Evolutionary conservation across 2,329 filamentous ascomycete species (phyloP), one percentile per base, ranked within the genome.

Genomic region (Xylariaceae sp.): DNA sequence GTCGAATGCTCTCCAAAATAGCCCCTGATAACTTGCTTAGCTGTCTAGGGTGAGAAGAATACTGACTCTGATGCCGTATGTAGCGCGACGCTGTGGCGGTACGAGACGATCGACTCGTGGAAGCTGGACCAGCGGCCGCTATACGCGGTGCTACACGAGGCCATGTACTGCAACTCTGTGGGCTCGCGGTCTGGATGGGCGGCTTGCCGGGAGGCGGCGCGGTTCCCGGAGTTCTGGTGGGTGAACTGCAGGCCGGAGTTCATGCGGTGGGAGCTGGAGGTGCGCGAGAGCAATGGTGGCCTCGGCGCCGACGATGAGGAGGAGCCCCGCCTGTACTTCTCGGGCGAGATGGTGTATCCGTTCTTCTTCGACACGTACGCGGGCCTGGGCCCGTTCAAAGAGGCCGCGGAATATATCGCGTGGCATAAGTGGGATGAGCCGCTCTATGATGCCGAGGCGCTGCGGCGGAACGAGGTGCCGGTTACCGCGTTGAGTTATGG

Each of bases 271-370:
- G 4, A 3, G 45, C 6, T n/a, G 14, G 43, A 26, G 18, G 9
- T 32, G 44, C 44, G 20, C 14, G 37, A 47, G 10, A 9, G 23
- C 23, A 9, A 9, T 4, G 23, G 23, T 9, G 9, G 23, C 23
- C 4, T 4, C 23, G 9, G 23, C 23, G 9, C 23, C 4, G 9
- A 26, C 9, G 23, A 26, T 26, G 23, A 26, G 9, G 23, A 26
- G 23, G 23, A 26, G 9, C 4, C 23, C 4, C 23, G 23, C 23
- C 46, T 66, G 20, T 64, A 65, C 57, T 51, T 67, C 37, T 60
- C 59, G 1, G 65, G 58, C 26, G 67, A 69, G 57, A 63, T 66
- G 50, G 49, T 68, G 19, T 65, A 59, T 50, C 60, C 20, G 3
- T 64, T 60, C 51, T 61, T 66, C 58, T 66, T 57, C 40, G 50